Evolutionary conservation across 139 green algal species (phyloP).

Genomic region (Ulvella scutata): DNA sequence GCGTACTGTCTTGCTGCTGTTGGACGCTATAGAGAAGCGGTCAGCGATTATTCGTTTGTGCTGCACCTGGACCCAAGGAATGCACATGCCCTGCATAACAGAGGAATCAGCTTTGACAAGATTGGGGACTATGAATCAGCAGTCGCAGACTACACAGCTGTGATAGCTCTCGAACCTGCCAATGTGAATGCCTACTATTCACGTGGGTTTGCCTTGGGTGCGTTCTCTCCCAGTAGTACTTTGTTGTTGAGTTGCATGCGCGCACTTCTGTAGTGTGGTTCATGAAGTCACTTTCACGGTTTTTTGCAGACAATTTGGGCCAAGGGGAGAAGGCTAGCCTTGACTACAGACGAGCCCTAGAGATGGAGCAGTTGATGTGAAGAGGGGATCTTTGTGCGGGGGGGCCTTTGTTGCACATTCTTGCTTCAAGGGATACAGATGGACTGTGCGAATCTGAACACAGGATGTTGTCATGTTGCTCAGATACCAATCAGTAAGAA

Average conservation of each 20-base stretch:
- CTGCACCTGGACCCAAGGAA: constrained; percentile 39
- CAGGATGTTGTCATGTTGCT: too few relatives aligned
- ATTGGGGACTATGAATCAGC: constrained; percentile 25
- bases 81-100: constrained; percentile 50
- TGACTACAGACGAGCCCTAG: constrained; percentile 30
- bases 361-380: constrained; percentile 17
- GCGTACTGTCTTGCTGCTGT: constrained; percentile 68
- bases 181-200: constrained; percentile 38
- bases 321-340: constrained; percentile 23
- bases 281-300: constrained; percentile 23
- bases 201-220: background rate
- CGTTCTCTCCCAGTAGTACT: background rate
- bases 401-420: too few relatives aligned
- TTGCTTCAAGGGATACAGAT: too few relatives aligned
- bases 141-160: constrained; percentile 33
- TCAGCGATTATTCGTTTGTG: constrained; percentile 40
- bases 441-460: too few relatives aligned
- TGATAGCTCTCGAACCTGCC: constrained; percentile 27
- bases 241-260: background rate
- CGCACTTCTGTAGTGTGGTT: background rate
- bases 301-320: constrained; percentile 28
- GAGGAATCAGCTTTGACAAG: constrained; percentile 27
- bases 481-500: too few relatives aligned
- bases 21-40: constrained; percentile 37
- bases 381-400: too few relatives aligned